phyloP scores from a whole-genome alignment of 1,284 basidiomycete species.

The Melampsora americana region DNA sequence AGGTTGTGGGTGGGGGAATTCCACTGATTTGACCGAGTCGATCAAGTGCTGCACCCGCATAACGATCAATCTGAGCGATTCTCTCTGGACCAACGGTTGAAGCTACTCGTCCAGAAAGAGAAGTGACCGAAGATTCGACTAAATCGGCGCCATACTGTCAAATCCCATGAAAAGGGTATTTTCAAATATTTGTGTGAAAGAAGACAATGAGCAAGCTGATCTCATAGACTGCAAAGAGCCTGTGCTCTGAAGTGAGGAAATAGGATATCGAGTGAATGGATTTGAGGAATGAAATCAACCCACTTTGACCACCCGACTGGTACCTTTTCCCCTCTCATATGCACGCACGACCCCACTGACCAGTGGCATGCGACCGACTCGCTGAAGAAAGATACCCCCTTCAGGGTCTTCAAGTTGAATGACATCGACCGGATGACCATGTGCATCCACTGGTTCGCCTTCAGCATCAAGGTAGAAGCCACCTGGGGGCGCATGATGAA shows the following conservation, averaged over 20 bases:
- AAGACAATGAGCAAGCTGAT: not conserved
- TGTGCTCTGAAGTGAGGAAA: not conserved
- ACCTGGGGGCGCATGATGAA: not conserved
- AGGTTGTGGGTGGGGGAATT: slow-evolving; percentile 43
- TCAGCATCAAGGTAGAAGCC: not conserved
- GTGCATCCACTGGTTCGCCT: not conserved
- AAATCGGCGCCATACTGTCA: slow-evolving; percentile 79
- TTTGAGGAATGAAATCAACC: slow-evolving; percentile 29
- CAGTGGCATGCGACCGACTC: slow-evolving; percentile 60
- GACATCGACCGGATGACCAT: slow-evolving; percentile 8
- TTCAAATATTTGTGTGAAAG: not conserved
- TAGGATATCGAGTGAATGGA: slow-evolving; percentile 8
- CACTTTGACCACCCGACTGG: slow-evolving; percentile 72
- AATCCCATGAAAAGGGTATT: too few relatives aligned
- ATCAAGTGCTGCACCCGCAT: slow-evolving; percentile 80
- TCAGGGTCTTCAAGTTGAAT: slow-evolving; percentile 7
- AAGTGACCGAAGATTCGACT: slow-evolving; percentile 77
- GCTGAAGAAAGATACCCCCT: slow-evolving; percentile 46
- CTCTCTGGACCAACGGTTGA: slow-evolving; percentile 63
- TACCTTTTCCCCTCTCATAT: slow-evolving; percentile 73
- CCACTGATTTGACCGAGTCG: slow-evolving; percentile 59
- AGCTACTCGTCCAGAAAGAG: slow-evolving; percentile 78
- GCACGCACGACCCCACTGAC: slow-evolving; percentile 68
- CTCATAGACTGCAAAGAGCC: not conserved
- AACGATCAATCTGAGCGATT: slow-evolving; percentile 72